Percentiles rank a stretch among this genome's conserved stretches.
These are phyloP conservation scores for Colletotrichum tanaceti DNA, from an alignment of 2,329 filamentous ascomycete genomes.

Conservation along the genomic window DNA sequence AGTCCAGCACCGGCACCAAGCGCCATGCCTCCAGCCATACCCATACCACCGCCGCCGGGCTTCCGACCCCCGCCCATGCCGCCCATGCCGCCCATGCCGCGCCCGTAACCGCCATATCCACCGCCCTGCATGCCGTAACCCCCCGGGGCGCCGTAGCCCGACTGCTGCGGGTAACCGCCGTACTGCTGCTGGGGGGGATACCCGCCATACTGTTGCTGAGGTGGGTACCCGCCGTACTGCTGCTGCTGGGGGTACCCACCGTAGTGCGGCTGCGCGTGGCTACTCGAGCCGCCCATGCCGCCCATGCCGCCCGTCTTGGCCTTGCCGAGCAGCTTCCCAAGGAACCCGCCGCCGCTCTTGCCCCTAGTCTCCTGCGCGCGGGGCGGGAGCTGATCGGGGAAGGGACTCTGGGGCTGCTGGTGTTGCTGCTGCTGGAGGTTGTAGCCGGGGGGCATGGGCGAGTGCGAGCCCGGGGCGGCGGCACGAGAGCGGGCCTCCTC, in stretches of 20 bases:
- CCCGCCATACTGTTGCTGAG: conserved; percentile 47
- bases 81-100: conserved; percentile 46
- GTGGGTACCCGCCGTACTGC: conserved; percentile 47
- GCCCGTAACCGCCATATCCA: conserved; percentile 48
- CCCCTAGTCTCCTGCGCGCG: conserved; percentile 48
- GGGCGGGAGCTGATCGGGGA: conserved; percentile 57
- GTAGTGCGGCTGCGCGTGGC: conserved; percentile 48
- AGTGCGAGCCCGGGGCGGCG: conserved; percentile 48
- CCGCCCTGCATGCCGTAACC: conserved; percentile 47
- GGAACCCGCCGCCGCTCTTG: conserved; percentile 58
- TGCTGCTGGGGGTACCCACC: conserved; percentile 47
- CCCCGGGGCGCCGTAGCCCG: conserved; percentile 45
- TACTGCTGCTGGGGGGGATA: conserved; percentile 50
- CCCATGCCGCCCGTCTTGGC: conserved; percentile 53
- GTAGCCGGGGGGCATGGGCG: conserved; percentile 46
- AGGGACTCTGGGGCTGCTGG: conserved; percentile 47
- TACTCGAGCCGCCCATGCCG: conserved; percentile 48
- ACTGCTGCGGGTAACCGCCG: conserved; percentile 53
- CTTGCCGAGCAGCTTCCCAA: conserved; percentile 66
- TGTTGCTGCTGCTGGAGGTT: conserved; percentile 40
- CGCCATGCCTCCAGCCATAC: conserved; percentile 78
- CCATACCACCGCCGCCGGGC: conserved; percentile 56
- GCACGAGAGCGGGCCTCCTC: conserved; percentile 69
- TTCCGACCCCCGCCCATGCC: conserved; percentile 51
- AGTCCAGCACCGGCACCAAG: conserved; percentile 85